Percentiles rank a stretch among this genome's conserved stretches.
Evolutionary conservation across 192 early-diverging fungal genomes (phyloP).

Genomic region (Phycomyces nitens): DNA sequence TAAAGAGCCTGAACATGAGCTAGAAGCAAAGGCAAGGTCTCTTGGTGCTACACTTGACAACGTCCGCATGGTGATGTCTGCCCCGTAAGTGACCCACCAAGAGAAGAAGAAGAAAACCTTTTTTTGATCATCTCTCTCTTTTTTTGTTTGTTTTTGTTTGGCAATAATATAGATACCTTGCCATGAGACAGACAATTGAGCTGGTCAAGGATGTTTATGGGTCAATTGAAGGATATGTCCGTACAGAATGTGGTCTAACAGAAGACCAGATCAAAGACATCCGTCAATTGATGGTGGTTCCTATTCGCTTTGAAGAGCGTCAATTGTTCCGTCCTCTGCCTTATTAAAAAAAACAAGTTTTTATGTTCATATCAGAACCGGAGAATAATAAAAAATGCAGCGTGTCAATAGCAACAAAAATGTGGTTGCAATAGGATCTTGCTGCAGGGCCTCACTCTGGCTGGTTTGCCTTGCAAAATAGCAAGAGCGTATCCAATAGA

Average conservation of each 20-base stretch:
- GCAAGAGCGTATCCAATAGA: too few relatives aligned
- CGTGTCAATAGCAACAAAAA: neutral
- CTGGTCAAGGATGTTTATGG: constrained; percentile 45
- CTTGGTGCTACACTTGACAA: constrained; percentile 23
- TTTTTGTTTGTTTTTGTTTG: too few relatives aligned
- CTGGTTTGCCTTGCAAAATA: too few relatives aligned
- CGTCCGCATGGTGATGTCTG: constrained; percentile 33
- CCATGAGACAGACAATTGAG: constrained; percentile 37
- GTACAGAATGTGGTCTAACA: constrained; percentile 36
- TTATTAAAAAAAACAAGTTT: too few relatives aligned
- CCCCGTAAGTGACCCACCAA: constrained; percentile 7
- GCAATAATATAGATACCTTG: constrained; percentile 17
- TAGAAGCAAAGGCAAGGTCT: constrained; percentile 21
- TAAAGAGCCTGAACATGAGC: constrained; percentile 18
- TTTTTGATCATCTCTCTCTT: too few relatives aligned
- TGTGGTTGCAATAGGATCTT: neutral
- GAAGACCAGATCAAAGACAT: constrained; percentile 36
- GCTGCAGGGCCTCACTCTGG: too few relatives aligned
- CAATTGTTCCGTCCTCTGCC: constrained; percentile 21
- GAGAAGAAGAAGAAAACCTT: too few relatives aligned
- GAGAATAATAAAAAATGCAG: neutral
- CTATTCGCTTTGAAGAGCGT: constrained; percentile 38
- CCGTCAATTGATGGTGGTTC: constrained; percentile 39
- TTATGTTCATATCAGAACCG: too few relatives aligned
- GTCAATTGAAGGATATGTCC: constrained; percentile 44